Evolutionary conservation across 1,284 basidiomycete genomes (phyloP), one percentile per base, ranked within the genome.

Genomic region (Heliocybe sulcata): DNA sequence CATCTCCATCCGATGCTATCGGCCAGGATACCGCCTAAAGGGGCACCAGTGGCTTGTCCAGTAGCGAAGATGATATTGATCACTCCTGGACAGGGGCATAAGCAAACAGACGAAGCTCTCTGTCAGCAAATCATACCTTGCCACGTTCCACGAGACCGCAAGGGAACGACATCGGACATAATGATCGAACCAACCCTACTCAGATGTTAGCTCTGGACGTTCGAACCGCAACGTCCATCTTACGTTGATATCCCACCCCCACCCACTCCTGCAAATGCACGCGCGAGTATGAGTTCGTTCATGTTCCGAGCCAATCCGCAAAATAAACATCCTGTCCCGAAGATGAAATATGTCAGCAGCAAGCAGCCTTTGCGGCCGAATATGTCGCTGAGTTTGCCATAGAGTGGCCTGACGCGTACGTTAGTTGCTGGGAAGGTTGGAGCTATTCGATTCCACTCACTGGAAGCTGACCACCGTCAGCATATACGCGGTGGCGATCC

Each of bases 1-100:
- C 82, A 83, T 65, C 82, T 67, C 83, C 83, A 85, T n/a, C 82
- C 81, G 47, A 83, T 77, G 2, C 69, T 79, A 59, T 84, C 82
- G 2, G 79, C 72, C 3, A 85, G 68, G 52, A 80, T 72, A 2
- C 82, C 82, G 20, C 82, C 82, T 0, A 83, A 63, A 1, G 82
- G 82, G 8, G 81, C 82, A 10, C 83, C 83, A 0, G 72, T 68
- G 0, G 77, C 75, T 49, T 79, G 78, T 9, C 82, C 82, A 10
- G 72, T 68, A 0, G 81, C 76, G 56, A 74, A 84, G 3, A 83
- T 73, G 35, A 84, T 76, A 59, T 83, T 84, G 1, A 81, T 64
- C 12, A 85, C 63, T 0, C 79, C 78, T 80, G 27, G 19, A 8
- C 9, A 22, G 1, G 56, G 20, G 16, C 27, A 51, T 35, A 52